A percentile compares a stretch with the other conserved stretches of the same genome.
phyloP scores from a whole-genome alignment of 306 rosid genomes.

The Vigna reflexopilosa region DNA sequence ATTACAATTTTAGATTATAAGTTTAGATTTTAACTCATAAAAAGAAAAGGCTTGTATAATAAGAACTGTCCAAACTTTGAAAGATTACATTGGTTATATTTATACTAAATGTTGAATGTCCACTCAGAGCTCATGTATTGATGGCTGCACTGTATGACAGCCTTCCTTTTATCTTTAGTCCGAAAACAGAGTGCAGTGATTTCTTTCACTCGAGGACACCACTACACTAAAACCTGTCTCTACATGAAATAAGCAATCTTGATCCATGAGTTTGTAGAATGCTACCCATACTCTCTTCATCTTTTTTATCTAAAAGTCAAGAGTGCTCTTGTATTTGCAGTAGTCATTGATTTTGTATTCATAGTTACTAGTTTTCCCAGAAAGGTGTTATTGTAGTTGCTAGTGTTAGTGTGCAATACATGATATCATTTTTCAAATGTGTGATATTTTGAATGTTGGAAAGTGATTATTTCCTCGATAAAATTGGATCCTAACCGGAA shows the following conservation, averaged over 20 bases:
- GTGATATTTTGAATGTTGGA: not conserved
- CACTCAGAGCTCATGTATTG: not conserved
- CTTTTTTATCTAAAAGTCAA: not conserved
- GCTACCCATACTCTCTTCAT: not conserved
- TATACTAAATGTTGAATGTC: not conserved
- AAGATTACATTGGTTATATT: not conserved
- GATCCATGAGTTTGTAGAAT: not conserved
- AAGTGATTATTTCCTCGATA: not conserved
- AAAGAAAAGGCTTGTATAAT: no score
- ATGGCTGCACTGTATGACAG: not conserved
- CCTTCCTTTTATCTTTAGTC: not conserved
- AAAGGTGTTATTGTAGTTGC: not conserved
- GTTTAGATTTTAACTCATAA: no score
- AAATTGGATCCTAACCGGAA: not conserved
- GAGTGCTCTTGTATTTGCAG: not conserved
- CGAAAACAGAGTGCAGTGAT: not conserved
- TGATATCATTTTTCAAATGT: not conserved
- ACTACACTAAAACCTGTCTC: not conserved
- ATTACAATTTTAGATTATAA: no score
- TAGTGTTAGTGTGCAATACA: not conserved
- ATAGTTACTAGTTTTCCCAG: not conserved
- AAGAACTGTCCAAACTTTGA: not conserved
- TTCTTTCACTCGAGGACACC: not conserved
- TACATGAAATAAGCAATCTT: not conserved
- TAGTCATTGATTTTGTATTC: no score